phyloP scores from a whole-genome alignment of 2,329 filamentous ascomycete species.

The Diplodia intermedia region DNA sequence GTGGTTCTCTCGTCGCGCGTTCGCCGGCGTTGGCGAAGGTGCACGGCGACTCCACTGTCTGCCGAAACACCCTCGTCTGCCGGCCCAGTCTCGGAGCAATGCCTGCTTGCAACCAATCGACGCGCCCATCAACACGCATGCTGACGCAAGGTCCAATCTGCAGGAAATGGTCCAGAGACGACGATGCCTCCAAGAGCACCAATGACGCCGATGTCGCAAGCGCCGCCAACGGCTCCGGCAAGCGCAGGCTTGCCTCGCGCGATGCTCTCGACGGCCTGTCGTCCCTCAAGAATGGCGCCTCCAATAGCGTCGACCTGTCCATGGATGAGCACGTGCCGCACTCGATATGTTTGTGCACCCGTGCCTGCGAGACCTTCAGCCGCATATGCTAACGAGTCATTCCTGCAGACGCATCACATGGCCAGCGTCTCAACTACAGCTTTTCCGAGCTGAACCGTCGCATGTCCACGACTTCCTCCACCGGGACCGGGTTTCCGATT shows the following conservation, averaged over 20 bases:
- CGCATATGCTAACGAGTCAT: constrained; percentile 14
- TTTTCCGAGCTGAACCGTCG: constrained; percentile 55
- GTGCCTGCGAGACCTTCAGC: not conserved
- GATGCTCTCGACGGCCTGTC: constrained; percentile 45
- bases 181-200: constrained; percentile 42
- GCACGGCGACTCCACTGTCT: constrained; percentile 21
- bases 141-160: constrained; percentile 26
- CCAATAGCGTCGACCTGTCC: constrained; percentile 48
- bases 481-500: constrained; percentile 31
- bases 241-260: constrained; percentile 50
- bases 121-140: constrained; percentile 14
- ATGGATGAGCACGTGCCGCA: constrained; percentile 67
- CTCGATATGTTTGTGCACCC: constrained; percentile 63
- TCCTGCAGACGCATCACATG: constrained; percentile 57
- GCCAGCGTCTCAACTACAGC: constrained; percentile 49
- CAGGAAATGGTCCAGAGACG: constrained; percentile 54
- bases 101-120: constrained; percentile 15
- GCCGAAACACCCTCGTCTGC: constrained; percentile 5
- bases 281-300: constrained; percentile 40
- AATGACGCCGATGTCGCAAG: constrained; percentile 33
- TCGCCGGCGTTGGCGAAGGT: not conserved
- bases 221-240: constrained; percentile 38
- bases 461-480: constrained; percentile 43
- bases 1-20: constrained; percentile 4
- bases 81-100: constrained; percentile 21